These are phyloP conservation scores for Malassezia restricta DNA, from an alignment of 1,284 basidiomycete genomes.

Conservation along the genomic window DNA sequence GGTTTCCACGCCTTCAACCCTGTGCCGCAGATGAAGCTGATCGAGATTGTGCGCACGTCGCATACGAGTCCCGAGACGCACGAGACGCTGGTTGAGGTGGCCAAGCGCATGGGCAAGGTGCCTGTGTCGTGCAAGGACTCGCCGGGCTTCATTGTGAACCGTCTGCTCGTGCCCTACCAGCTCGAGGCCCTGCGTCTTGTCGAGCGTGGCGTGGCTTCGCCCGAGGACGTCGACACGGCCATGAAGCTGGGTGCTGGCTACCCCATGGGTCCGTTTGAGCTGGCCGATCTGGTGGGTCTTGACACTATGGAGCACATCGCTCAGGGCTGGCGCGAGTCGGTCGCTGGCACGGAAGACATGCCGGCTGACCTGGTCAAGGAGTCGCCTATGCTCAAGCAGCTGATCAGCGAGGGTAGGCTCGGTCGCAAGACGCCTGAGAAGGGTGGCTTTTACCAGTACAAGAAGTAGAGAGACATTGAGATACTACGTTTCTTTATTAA, in stretches of 20 bases:
- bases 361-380: conserved; percentile 49
- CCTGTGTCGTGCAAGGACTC: conserved; percentile 53
- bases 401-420: conserved; percentile 51
- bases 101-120: conserved; percentile 51
- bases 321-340: conserved; percentile 51
- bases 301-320: conserved; percentile 50
- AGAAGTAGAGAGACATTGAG: conserved; percentile 1
- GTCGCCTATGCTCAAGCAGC: conserved; percentile 49
- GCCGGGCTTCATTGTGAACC: conserved; percentile 51
- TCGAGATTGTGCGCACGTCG: conserved; percentile 52
- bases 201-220: conserved; percentile 53
- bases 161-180: conserved; percentile 52
- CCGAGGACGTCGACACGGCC: conserved; percentile 53
- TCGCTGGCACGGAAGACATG: conserved; percentile 47
- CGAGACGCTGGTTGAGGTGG: conserved; percentile 49
- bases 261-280: conserved; percentile 51
- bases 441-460: conserved; percentile 49
- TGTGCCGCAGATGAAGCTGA: conserved; percentile 51
- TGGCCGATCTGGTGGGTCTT: conserved; percentile 53
- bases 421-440: conserved; percentile 52
- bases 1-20: conserved; percentile 53
- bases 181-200: conserved; percentile 54
- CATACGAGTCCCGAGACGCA: conserved; percentile 50
- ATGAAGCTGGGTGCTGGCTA: conserved; percentile 55
- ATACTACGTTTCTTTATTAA: neutral